These are phyloP conservation scores for Pythium aquatile DNA, from an alignment of 352 stramenopile genomes.

Conservation along the genomic window DNA sequence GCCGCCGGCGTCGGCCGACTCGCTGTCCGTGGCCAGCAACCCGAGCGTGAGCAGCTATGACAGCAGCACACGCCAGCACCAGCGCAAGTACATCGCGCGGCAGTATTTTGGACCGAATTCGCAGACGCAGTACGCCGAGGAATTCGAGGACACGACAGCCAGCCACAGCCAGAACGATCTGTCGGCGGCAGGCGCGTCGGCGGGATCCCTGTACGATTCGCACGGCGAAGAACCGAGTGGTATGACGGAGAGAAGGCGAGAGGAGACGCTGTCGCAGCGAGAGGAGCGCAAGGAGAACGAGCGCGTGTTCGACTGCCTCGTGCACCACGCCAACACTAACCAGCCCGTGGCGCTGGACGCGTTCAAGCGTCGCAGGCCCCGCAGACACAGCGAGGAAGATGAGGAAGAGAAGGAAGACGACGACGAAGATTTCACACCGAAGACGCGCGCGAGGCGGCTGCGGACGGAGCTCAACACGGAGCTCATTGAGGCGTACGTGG, in stretches of 20 bases:
- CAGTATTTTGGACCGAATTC: constrained; percentile 28
- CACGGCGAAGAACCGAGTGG: neutral
- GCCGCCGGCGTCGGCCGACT: constrained; percentile 18
- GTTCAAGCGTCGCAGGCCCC: constrained; percentile 36
- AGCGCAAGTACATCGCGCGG: constrained; percentile 54
- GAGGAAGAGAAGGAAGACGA: constrained; percentile 57
- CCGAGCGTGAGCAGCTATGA: constrained; percentile 53
- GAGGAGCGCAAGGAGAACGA: constrained; percentile 44
- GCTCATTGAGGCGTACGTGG: constrained; percentile 93
- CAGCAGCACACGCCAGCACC: constrained; percentile 41
- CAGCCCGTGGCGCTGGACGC: constrained; percentile 48
- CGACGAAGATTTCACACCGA: constrained; percentile 59
- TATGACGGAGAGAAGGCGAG: neutral
- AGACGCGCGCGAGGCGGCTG: constrained; percentile 75
- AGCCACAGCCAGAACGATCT: neutral
- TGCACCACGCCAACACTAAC: constrained; percentile 54
- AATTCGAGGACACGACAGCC: neutral
- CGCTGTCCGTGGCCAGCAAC: constrained; percentile 43
- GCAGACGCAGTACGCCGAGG: neutral
- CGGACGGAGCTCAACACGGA: constrained; percentile 81
- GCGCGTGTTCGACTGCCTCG: constrained; percentile 48
- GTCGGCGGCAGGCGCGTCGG: neutral
- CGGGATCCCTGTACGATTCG: neutral
- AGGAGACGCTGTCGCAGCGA: constrained; percentile 29
- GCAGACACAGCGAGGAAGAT: constrained; percentile 75